Conservation (phyloP, 441 rosid genomes). For the Populus trichocarpa region DNA sequence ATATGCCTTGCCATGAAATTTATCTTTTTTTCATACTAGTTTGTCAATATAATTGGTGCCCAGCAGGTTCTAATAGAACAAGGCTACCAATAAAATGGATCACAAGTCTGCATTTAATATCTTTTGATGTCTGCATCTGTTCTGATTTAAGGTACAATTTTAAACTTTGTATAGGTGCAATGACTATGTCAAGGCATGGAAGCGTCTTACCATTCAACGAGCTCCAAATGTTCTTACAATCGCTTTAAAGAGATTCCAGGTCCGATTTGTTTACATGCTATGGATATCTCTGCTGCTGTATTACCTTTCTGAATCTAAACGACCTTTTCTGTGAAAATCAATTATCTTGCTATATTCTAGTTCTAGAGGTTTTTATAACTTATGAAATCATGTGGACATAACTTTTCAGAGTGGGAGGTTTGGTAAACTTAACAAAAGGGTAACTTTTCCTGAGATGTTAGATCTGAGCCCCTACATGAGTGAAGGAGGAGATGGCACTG, state of each 20-base stretch:
- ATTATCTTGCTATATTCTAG: not conserved
- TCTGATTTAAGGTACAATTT: not conserved
- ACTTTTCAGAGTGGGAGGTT: conserved; percentile 87
- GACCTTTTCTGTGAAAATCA: not conserved
- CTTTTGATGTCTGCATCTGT: not conserved
- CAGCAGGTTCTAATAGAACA: not conserved
- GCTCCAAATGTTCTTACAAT: conserved; percentile 92
- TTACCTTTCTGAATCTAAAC: not conserved
- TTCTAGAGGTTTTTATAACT: not conserved
- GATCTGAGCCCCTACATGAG: conserved; percentile 87
- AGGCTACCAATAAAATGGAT: not conserved
- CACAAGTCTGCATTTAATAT: not conserved
- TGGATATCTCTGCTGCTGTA: not conserved
- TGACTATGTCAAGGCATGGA: conserved; percentile 93
- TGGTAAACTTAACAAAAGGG: conserved; percentile 94
- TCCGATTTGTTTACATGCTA: conserved; percentile 34
- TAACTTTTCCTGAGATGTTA: conserved; percentile 84
- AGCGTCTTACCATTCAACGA: conserved; percentile 66
- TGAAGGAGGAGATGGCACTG: conserved; percentile 65
- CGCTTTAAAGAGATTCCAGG: conserved; percentile 94
- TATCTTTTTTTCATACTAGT: not conserved
- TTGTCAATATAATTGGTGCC: not conserved
- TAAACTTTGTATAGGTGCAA: conserved; percentile 27
- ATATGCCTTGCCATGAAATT: not conserved
- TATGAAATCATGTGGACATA: conserved; percentile 10